phyloP scores from a whole-genome alignment of 2,329 filamentous ascomycete genomes.

The Ilyonectria mors-panacis region DNA sequence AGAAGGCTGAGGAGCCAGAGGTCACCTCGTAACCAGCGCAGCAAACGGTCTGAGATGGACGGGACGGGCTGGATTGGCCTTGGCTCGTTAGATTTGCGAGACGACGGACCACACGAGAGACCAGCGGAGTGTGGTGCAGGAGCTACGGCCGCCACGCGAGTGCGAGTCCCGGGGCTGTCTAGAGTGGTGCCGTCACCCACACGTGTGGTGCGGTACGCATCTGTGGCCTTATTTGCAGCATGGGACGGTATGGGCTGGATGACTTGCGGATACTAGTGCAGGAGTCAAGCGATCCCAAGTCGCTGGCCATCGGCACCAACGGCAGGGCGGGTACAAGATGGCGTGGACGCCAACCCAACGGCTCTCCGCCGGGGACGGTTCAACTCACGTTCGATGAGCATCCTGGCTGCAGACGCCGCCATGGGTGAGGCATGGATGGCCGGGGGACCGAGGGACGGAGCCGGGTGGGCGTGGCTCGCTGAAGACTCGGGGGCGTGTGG shows the following conservation, averaged over 20 bases:
- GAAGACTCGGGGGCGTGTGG: slow-evolving; percentile 40
- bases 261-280: slow-evolving; percentile 50
- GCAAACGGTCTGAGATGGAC: slow-evolving; percentile 35
- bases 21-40: slow-evolving; percentile 35
- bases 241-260: slow-evolving; percentile 40
- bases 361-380: slow-evolving; percentile 38
- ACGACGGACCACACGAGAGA: slow-evolving; percentile 43
- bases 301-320: slow-evolving; percentile 46
- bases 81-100: slow-evolving; percentile 46
- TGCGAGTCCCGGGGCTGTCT: slow-evolving; percentile 42
- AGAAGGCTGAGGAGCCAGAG: slow-evolving; percentile 29
- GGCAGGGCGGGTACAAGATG: slow-evolving; percentile 44
- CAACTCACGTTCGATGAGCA: slow-evolving; percentile 38
- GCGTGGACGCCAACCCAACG: slow-evolving; percentile 45
- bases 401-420: slow-evolving; percentile 42
- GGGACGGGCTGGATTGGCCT: slow-evolving; percentile 35
- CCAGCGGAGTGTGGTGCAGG: slow-evolving; percentile 38
- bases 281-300: slow-evolving; percentile 44
- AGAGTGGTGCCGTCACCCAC: slow-evolving; percentile 46
- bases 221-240: slow-evolving; percentile 48
- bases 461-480: slow-evolving; percentile 39
- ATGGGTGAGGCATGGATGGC: slow-evolving; percentile 42
- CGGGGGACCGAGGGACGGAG: slow-evolving; percentile 45
- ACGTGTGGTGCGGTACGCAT: slow-evolving; percentile 44
- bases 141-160: slow-evolving; percentile 37